A percentile compares a stretch with the other conserved stretches of the same genome.
phyloP scores from a whole-genome alignment of 2,329 filamentous ascomycete genomes.

The Trichoderma aggressivum region DNA sequence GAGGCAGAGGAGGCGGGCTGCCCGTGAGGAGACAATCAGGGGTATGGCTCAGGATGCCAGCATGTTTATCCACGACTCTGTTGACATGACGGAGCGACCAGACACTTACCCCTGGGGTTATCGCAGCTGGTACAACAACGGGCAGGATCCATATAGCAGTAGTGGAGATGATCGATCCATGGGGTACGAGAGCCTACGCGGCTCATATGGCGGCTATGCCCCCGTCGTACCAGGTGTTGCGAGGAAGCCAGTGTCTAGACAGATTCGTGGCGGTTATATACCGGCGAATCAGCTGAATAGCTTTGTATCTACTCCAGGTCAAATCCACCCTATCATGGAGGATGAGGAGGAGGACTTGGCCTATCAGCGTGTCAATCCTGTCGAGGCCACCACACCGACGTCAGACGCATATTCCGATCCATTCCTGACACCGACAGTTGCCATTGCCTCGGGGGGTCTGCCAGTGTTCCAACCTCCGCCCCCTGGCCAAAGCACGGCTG shows the following conservation, averaged over 20 bases:
- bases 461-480: constrained; percentile 27
- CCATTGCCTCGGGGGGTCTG: constrained; percentile 20
- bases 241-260: constrained; percentile 34
- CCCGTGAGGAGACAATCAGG: constrained; percentile 45
- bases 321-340: constrained; percentile 58
- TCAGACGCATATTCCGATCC: constrained; percentile 45
- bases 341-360: constrained; percentile 52
- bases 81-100: constrained; percentile 47
- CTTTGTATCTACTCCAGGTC: constrained; percentile 34
- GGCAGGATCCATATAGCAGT: constrained; percentile 35
- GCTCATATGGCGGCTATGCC: constrained; percentile 17
- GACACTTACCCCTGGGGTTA: constrained; percentile 30
- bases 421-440: constrained; percentile 45
- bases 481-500: constrained; percentile 34
- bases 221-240: constrained; percentile 27
- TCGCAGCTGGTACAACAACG: constrained; percentile 45
- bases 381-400: constrained; percentile 33
- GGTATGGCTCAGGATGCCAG: constrained; percentile 49
- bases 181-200: constrained; percentile 48
- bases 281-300: constrained; percentile 30
- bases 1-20: constrained; percentile 37
- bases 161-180: constrained; percentile 38
- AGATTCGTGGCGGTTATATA: constrained; percentile 32
- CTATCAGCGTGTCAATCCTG: constrained; percentile 24
- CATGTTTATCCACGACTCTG: constrained; percentile 42